Base-by-base conservation (phyloP, 2,329 filamentous ascomycete genomes). In the Phymatotrichopsis omnivora region DNA sequence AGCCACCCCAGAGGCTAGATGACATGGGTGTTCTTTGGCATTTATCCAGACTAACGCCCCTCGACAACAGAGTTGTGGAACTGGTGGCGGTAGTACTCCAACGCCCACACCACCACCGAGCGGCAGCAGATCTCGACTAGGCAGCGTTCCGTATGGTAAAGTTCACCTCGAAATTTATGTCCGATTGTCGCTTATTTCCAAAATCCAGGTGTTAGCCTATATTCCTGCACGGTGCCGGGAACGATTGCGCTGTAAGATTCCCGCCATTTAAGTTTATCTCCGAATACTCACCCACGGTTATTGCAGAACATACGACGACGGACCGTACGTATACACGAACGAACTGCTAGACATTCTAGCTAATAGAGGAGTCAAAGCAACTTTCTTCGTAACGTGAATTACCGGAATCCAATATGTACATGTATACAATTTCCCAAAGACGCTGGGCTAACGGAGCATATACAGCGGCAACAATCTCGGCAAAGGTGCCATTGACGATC, bases 341-440 rank as follows among this genome's bases (percentile, higher is more conserved):
- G 61, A 65, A 37, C 61, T 75, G 3, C 62, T 75, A 11, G 69
- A 74, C 53, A 69, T 67, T 7, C 63, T 75, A 14, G 64, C 71
- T 54, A 59, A 58, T 4, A 67, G 65, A 7, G 66, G 65, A 7
- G 68, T 68, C 29, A 73, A 74, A 58, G 71, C 66, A 3, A 75
- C 70, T 3, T 74, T 73, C 60, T 74, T 73, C 61, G 65, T 67
- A 55, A 73, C 69, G 56, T 56, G 49, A 12, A 23, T 34, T 66
- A 56, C 71, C 68, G 40, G 45, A 41, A 6, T 16, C 36, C 33
- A 6, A n/a, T n/a, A n/a, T n/a, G n/a, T n/a, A n/a, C n/a, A n/a
- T n/a, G n/a, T n/a, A n/a, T n/a, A n/a, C n/a, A n/a, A n/a, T n/a
- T n/a, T n/a, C n/a, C n/a, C n/a, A n/a, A n/a, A n/a, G n/a, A n/a